phyloP scores from a whole-genome alignment of 129 eudicot species.

The Erigeron canadensis region DNA sequence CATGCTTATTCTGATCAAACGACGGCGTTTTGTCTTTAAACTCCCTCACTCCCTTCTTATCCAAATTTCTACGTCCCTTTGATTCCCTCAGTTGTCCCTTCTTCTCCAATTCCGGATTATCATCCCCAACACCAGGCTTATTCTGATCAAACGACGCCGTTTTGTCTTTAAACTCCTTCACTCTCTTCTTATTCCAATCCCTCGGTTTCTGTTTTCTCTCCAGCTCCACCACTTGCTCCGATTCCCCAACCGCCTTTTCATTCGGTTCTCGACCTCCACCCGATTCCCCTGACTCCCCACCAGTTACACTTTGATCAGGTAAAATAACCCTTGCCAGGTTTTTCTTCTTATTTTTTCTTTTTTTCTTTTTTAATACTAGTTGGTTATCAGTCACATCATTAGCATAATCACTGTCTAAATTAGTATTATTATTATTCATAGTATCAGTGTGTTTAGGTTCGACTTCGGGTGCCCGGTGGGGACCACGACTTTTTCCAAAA shows the following conservation, averaged over 20 bases:
- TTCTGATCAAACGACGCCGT: not conserved
- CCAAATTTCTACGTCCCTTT: not conserved
- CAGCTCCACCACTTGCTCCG: not conserved
- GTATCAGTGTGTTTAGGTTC: no score
- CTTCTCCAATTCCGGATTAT: not conserved
- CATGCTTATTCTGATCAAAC: not conserved
- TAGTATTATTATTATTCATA: no score
- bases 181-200: not conserved
- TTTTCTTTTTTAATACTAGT: no score
- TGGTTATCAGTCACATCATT: no score
- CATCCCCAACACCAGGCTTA: not conserved
- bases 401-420: no score
- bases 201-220: not conserved
- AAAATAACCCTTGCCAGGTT: no score
- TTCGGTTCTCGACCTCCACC: not conserved
- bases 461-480: no score
- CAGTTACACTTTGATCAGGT: no score
- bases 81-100: not conserved
- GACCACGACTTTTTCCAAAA: no score
- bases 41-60: slow-evolving; percentile 8
- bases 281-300: not conserved
- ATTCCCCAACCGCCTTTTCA: not conserved
- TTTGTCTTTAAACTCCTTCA: not conserved
- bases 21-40: not conserved
- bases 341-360: not conserved